phyloP scores from a whole-genome alignment of 768 basidiomycete species.

The Tricholoma matsutake region DNA sequence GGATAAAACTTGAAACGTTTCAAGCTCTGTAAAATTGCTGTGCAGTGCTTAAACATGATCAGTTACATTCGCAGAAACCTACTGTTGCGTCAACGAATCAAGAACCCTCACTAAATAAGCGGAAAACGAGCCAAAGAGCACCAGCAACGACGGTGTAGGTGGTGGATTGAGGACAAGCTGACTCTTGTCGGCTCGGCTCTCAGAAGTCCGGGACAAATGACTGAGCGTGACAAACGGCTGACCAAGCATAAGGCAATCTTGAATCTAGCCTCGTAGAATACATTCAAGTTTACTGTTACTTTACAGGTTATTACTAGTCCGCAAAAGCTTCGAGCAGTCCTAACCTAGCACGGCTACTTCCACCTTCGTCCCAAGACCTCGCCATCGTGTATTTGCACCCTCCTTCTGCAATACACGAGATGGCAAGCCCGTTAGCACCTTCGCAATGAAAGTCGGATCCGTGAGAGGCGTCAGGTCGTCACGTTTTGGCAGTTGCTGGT shows the following conservation, averaged over 20 bases:
- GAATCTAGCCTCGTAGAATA: too few relatives aligned
- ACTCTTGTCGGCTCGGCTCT: neutral
- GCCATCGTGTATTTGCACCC: slow-evolving; percentile 81
- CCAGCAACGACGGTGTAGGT: slow-evolving; percentile 4
- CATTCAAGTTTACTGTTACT: neutral
- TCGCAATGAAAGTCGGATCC: slow-evolving; percentile 79
- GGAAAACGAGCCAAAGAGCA: neutral
- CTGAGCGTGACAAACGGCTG: neutral
- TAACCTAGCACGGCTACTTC: slow-evolving; percentile 46
- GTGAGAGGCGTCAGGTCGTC: slow-evolving; percentile 88
- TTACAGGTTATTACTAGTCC: too few relatives aligned
- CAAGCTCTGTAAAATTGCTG: slow-evolving; percentile 15
- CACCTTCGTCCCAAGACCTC: slow-evolving; percentile 65
- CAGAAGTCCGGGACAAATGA: neutral
- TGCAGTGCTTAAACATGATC: slow-evolving; percentile 11
- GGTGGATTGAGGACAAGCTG: slow-evolving; percentile 8
- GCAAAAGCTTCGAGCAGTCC: neutral
- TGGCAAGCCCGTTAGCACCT: slow-evolving; percentile 63
- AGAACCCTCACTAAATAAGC: neutral
- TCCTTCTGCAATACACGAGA: slow-evolving; percentile 51
- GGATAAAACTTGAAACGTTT: neutral
- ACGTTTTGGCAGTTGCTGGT: slow-evolving; percentile 62
- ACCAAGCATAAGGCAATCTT: neutral
- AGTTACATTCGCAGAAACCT: slow-evolving; percentile 14
- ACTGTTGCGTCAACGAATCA: slow-evolving; percentile 9